Evolutionary conservation across 2,329 filamentous ascomycete species (phyloP).

Genomic region (Colletotrichum musae): DNA sequence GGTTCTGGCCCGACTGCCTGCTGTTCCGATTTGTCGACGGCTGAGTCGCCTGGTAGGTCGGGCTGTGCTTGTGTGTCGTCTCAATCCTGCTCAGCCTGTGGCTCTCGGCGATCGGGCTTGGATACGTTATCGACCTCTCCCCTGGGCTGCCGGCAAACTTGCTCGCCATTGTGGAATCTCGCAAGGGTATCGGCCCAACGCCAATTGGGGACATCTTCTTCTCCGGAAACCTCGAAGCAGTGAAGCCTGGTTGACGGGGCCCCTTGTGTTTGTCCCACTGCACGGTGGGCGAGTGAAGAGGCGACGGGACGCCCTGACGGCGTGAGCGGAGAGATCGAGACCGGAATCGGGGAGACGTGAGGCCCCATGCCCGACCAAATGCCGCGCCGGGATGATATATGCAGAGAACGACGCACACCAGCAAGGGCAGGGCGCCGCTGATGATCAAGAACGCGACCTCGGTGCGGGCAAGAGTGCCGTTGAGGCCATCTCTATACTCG

Average conservation of each 20-base stretch:
- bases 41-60: conserved; percentile 26
- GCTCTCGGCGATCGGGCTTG: conserved; percentile 31
- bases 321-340: conserved; percentile 25
- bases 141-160: conserved; percentile 35
- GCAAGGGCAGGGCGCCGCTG: conserved; percentile 57
- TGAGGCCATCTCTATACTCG: conserved; percentile 55
- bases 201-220: conserved; percentile 38
- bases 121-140: conserved; percentile 36
- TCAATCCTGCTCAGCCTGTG: conserved; percentile 31
- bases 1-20: conserved; percentile 22
- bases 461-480: conserved; percentile 54
- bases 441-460: conserved; percentile 56
- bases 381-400: conserved; percentile 55
- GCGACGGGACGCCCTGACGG: conserved; percentile 23
- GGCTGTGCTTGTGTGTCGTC: conserved; percentile 22
- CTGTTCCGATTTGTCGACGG: conserved; percentile 20
- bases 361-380: conserved; percentile 57
- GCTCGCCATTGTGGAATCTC: conserved; percentile 38
- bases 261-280: conserved; percentile 38
- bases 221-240: conserved; percentile 29
- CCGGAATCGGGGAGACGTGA: conserved; percentile 52
- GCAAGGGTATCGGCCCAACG: conserved; percentile 29
- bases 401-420: conserved; percentile 53
- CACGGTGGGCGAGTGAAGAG: conserved; percentile 34
- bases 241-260: conserved; percentile 37